Base-by-base conservation (phyloP, 495 filamentous ascomycete genomes). In the Xanthoparmelia taractica region DNA sequence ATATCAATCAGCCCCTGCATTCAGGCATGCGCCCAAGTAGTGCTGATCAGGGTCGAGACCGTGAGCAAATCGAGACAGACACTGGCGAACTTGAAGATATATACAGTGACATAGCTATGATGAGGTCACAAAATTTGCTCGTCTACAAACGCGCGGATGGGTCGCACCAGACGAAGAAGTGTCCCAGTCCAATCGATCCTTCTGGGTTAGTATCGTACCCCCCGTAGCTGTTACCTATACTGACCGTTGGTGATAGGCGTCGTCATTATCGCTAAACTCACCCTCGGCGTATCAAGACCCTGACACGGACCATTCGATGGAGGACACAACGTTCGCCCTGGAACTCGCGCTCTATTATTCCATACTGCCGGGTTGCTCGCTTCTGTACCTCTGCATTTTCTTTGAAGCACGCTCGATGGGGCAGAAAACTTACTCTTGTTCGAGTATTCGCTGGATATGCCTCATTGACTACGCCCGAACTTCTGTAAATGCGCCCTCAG, bases 71-170 rank as follows among this genome's bases (percentile, higher is more conserved):
- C 7, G 69, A 68, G 54, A 63, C 67, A 20, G 67, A 68, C 38
- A 65, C 64, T 15, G 69, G 69, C 25, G 61, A 62, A 34, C 37
- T 67, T 33, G 64, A 65, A 11, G 69, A 69, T 33, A 33, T 61
- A 7, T 64, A 64, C 29, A 55, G 34, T 43, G 64, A 69, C 13
- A 50, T 47, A 23, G 31, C 41, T 2, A 50, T 18, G 27, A 63
- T 56, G 13, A 65, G 55, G 55, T 57, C 62, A 20, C 50, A 25
- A 20, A 54, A 54, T 33, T 20, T 54, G 29, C 48, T 71, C 43
- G 58, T 63, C 20, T 71, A 71, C 45, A 63, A 60, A 58, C 65
- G 69, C 8, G 69, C 69, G 38, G 69, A 71, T 59, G 69, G 69
- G 12, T 59, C 61, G 31, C 68, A 60, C 27, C 56, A 60, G 36